phyloP scores from a whole-genome alignment of 148 eudicot genomes.

The Rhododendron ferrugineum region DNA sequence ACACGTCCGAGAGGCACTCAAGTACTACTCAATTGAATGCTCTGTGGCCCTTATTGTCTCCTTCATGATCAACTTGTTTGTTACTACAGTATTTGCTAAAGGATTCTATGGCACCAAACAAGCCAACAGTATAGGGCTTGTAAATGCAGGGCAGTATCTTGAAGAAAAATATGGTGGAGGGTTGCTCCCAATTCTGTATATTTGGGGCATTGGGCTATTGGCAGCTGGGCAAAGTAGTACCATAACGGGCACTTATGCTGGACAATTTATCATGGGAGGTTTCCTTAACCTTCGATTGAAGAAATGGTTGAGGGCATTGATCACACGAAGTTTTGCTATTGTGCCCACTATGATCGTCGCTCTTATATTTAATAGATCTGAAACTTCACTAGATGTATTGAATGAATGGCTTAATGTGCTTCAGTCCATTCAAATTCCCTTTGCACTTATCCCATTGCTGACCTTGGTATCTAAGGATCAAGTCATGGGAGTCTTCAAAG shows the following conservation, averaged over 20 bases:
- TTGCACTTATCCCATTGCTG: slow-evolving; percentile 83
- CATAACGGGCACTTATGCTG: slow-evolving; percentile 86
- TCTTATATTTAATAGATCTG: slow-evolving; percentile 58
- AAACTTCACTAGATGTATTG: slow-evolving; percentile 54
- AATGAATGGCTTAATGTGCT: slow-evolving; percentile 94
- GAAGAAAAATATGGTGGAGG: slow-evolving; percentile 77
- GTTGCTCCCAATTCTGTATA: slow-evolving; percentile 61
- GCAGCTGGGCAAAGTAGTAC: slow-evolving; percentile 96
- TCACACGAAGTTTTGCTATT: slow-evolving; percentile 85
- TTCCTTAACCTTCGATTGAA: slow-evolving; percentile 66
- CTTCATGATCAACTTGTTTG: slow-evolving; percentile 67
- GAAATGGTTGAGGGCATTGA: slow-evolving; percentile 76
- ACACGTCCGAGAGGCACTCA: slow-evolving; percentile 73
- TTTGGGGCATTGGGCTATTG: slow-evolving; percentile 93
- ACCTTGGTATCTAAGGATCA: slow-evolving; percentile 67
- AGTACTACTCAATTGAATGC: slow-evolving; percentile 78
- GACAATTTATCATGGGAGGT: slow-evolving; percentile 88
- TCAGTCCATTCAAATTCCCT: slow-evolving; percentile 82
- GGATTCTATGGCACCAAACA: slow-evolving; percentile 61
- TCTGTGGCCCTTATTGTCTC: slow-evolving; percentile 56
- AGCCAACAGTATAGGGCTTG: slow-evolving; percentile 64
- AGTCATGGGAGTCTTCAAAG: slow-evolving; percentile 63
- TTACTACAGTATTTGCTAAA: slow-evolving; percentile 85
- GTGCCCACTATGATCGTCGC: slow-evolving; percentile 83
- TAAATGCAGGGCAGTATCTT: slow-evolving; percentile 77